These are phyloP conservation scores for Scedosporium dehoogii DNA, from an alignment of 2,329 filamentous ascomycete genomes.

Conservation along the genomic window DNA sequence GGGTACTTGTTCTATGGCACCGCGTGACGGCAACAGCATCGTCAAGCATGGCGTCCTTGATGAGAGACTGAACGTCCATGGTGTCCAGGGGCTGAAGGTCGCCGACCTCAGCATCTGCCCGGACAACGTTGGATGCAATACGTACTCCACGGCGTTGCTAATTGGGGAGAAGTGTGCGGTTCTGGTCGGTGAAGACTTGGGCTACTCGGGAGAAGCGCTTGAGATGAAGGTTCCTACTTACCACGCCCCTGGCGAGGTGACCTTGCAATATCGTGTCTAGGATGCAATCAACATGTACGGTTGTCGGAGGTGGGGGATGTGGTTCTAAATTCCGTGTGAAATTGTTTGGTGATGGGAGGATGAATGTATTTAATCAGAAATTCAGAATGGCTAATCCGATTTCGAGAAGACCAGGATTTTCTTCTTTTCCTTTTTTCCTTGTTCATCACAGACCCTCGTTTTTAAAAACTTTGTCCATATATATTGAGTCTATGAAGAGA, in stretches of 20 bases:
- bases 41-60: constrained; percentile 73
- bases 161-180: constrained; percentile 54
- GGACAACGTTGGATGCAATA: constrained; percentile 29
- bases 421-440: too few relatives aligned
- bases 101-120: constrained; percentile 30
- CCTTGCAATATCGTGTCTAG: constrained; percentile 30
- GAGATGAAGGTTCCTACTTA: constrained; percentile 68
- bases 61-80: constrained; percentile 55
- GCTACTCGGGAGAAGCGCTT: constrained; percentile 60
- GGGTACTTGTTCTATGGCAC: constrained; percentile 60
- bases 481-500: too few relatives aligned
- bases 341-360: too few relatives aligned
- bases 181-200: constrained; percentile 62
- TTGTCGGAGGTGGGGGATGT: too few relatives aligned
- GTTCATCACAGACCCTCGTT: too few relatives aligned
- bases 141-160: constrained; percentile 34
- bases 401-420: too few relatives aligned
- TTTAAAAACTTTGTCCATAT: too few relatives aligned
- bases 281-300: not conserved
- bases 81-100: constrained; percentile 26
- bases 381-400: too few relatives aligned
- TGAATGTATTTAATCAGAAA: too few relatives aligned
- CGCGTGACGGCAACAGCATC: constrained; percentile 65
- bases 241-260: constrained; percentile 41
- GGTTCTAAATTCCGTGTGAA: too few relatives aligned